These are phyloP conservation scores for Aphanoascus verrucosus DNA, from an alignment of 2,329 filamentous ascomycete genomes.

Conservation along the genomic window DNA sequence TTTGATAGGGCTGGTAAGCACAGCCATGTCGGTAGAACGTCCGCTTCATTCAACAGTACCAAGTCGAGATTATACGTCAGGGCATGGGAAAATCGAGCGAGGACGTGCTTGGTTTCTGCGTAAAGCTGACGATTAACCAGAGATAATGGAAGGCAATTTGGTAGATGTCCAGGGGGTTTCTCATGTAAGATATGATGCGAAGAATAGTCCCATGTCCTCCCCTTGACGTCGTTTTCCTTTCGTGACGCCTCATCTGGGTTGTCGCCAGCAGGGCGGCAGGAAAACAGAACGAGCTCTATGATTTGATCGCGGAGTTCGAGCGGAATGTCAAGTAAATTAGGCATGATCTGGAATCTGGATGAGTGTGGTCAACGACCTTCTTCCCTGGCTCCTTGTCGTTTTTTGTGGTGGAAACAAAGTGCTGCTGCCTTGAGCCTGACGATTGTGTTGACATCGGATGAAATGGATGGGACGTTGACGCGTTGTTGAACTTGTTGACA, in stretches of 20 bases:
- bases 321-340: not conserved
- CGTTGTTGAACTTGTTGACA: no score
- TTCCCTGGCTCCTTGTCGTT: no score
- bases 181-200: not conserved
- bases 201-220: not conserved
- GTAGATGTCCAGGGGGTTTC: not conserved
- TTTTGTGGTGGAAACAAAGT: no score
- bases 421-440: no score
- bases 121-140: not conserved
- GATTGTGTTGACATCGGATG: no score
- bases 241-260: not conserved
- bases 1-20: not conserved
- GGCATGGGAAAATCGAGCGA: not conserved
- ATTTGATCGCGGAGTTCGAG: not conserved
- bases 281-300: not conserved
- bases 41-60: not conserved
- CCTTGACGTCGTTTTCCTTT: not conserved
- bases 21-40: not conserved
- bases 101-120: not conserved
- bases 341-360: not conserved
- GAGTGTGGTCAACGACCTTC: no score
- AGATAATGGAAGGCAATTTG: not conserved
- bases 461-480: no score
- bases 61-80: not conserved
- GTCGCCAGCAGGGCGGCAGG: not conserved